These are phyloP conservation scores for Calonectria ilicicola DNA, from an alignment of 2,329 filamentous ascomycete species.

Conservation along the genomic window DNA sequence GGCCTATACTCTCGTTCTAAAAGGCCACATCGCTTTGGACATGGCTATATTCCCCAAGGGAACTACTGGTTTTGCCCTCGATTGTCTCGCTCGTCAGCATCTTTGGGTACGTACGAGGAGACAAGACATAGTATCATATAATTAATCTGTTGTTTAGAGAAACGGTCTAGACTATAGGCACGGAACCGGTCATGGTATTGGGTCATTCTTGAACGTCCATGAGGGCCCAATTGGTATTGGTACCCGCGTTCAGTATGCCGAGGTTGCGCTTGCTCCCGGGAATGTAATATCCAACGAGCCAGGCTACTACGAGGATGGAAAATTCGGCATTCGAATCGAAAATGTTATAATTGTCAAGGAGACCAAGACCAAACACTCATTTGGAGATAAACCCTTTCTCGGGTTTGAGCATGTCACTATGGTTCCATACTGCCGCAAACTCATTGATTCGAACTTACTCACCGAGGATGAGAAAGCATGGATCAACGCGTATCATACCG, in stretches of 20 bases:
- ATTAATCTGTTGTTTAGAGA: slow-evolving; percentile 45
- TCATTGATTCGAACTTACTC: slow-evolving; percentile 82
- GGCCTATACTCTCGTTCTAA: slow-evolving; percentile 93
- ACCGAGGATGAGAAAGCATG: slow-evolving; percentile 82
- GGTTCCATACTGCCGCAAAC: slow-evolving; percentile 91
- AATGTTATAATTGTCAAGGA: slow-evolving; percentile 94
- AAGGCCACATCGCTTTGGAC: slow-evolving; percentile 92
- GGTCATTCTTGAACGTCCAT: slow-evolving; percentile 95
- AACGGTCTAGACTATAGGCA: slow-evolving; percentile 94
- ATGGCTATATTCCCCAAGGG: slow-evolving; percentile 92
- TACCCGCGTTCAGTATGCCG: slow-evolving; percentile 89
- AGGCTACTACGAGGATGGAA: slow-evolving; percentile 96
- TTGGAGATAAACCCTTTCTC: slow-evolving; percentile 93
- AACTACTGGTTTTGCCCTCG: slow-evolving; percentile 92
- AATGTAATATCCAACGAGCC: slow-evolving; percentile 98
- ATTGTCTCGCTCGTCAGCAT: slow-evolving; percentile 88
- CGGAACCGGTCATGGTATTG: slow-evolving; percentile 95
- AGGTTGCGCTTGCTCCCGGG: slow-evolving; percentile 89
- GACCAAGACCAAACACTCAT: slow-evolving; percentile 86
- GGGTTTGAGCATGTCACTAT: slow-evolving; percentile 98
- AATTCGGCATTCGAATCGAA: slow-evolving; percentile 95
- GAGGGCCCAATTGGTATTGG: slow-evolving; percentile 98
- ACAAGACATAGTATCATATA: neutral
- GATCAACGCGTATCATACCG: slow-evolving; percentile 87
- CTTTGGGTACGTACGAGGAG: slow-evolving; percentile 76